Base-by-base conservation (phyloP, 805 yeast species). In the Kodamaea neixiangensis region DNA sequence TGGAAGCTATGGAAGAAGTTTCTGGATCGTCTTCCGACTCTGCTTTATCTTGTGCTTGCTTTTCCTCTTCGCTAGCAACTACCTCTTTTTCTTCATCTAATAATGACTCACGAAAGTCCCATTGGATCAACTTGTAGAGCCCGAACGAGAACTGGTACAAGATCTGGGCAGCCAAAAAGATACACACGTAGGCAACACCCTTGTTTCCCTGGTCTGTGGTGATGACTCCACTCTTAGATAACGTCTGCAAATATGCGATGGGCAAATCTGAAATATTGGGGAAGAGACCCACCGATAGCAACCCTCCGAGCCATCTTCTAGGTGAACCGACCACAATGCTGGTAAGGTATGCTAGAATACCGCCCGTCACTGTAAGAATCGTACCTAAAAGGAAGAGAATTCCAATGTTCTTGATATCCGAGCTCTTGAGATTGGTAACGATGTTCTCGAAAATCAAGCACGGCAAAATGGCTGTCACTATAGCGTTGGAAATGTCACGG, bases 181-280 rank as follows among this genome's bases (percentile, higher is more conserved):
- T 85, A 60, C 91, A 86, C 17, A 88, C 86, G 66, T 87, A 89
- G 0, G 97, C 94, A 20, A 87, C 86, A 20, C 97, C 97, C 58
- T 79, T 78, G 48, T 81, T 76, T 34, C 89, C 89, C 54, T 87
- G 83, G 3, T 67, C 78, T 13, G 72, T 59, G 0, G 85, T 72
- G 6, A 74, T 58, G 5, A 78, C 71, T 1, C 81, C 72, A 1
- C 90, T 83, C 13, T 80, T 76, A 20, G 87, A 85, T 61, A 89
- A 69, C 2, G 93, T 86, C 60, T 85, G 89, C 34, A 85, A 65
- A 58, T 89, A 90, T 0, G 96, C 96, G 57, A 89, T 87, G 0
- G 97, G 96, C 50, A 89, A 73, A 68, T 89, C 96, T 13, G 91
- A 81, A 41, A 86, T 82, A 61, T 89, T 89, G 41, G 91, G 92